Base-by-base conservation (phyloP, 768 basidiomycete species). In the Mycena latifolia region DNA sequence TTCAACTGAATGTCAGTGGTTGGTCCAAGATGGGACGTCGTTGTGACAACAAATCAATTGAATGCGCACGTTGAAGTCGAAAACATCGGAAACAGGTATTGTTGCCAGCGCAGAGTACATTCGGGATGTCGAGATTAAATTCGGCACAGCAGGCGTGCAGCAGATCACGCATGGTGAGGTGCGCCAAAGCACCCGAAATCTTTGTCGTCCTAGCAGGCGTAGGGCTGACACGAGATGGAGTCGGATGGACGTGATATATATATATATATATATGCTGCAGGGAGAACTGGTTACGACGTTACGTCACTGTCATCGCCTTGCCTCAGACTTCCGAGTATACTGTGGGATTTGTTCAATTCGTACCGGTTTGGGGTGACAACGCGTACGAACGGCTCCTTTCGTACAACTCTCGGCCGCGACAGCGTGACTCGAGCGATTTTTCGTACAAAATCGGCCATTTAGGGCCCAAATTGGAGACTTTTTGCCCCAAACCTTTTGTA, bases 1-100 rank as follows among this genome's bases (percentile, higher is more conserved):
- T 43, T 55, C 18, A 53, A 53, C 51, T 35, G 51, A 29, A 55
- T 55, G 24, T 55, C 54, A 43, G 54, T 47, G 43, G 55, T 46
- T 56, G 55, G 43, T 56, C 29, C 45, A 57, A 35, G 55, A 57
- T 57, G 45, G 55, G 55, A 33, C 31, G 45, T 57, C 29, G 55
- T 56, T 56, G 55, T 55, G 54, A 55, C 54, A 55, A 55, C 54
- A 43, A 55, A 55, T 55, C 54, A 55, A 55, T 55, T 55, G 37
- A 28, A 55, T 55, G 37, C 54, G 25, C 39, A 41, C 54, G 54
- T 55, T 55, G 54, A 55, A 55, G 37, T 55, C 54, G 54, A 55
- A 41, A 55, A 55, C 54, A 55, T n/a, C n/a, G n/a, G n/a, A 37
- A 52, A 54, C 35, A 41, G n/a, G 39, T 54, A 54, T 54, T 54